A percentile compares a stretch with the other conserved stretches of the same genome.
Conservation (phyloP, 805 yeast genomes). For the Cyberlindnera mississippiensis region DNA sequence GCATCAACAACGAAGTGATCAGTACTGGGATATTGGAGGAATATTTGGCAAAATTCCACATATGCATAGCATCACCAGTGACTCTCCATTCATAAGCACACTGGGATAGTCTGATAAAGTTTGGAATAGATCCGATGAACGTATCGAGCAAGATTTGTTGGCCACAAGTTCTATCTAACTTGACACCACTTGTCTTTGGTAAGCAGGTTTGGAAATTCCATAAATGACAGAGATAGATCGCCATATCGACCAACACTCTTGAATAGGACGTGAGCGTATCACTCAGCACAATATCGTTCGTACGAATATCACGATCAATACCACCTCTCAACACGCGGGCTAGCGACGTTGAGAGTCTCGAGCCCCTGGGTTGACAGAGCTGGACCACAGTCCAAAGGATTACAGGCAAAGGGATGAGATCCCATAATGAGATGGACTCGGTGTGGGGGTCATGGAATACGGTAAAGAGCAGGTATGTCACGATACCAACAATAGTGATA, state of each 20-base stretch:
- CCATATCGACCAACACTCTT: slow-evolving; percentile 69
- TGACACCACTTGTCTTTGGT: slow-evolving; percentile 24
- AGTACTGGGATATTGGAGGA: slow-evolving; percentile 56
- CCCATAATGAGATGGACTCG: slow-evolving; percentile 10
- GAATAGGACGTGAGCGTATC: slow-evolving; percentile 84
- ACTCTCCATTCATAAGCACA: slow-evolving; percentile 69
- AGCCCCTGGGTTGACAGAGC: slow-evolving; percentile 5
- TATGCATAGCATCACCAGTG: slow-evolving; percentile 45
- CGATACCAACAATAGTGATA: slow-evolving; percentile 4
- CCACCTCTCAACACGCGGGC: slow-evolving; percentile 54
- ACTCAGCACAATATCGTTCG: slow-evolving; percentile 77
- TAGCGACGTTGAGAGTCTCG: slow-evolving; percentile 30
- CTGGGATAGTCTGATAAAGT: slow-evolving; percentile 74
- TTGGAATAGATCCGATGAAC: slow-evolving; percentile 49
- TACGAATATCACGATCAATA: slow-evolving; percentile 49
- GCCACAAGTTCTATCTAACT: slow-evolving; percentile 34
- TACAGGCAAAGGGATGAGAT: slow-evolving; percentile 8
- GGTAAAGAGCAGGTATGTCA: slow-evolving; percentile 2
- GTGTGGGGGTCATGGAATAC: neutral
- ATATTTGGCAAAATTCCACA: slow-evolving; percentile 75
- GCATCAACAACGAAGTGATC: slow-evolving; percentile 30
- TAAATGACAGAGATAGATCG: slow-evolving; percentile 49
- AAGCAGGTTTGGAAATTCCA: slow-evolving; percentile 34
- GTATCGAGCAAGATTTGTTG: slow-evolving; percentile 33
- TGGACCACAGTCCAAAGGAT: slow-evolving; percentile 8